These are phyloP conservation scores for Annulohypoxylon truncatum DNA, from an alignment of 2,329 filamentous ascomycete species.

Conservation along the genomic window DNA sequence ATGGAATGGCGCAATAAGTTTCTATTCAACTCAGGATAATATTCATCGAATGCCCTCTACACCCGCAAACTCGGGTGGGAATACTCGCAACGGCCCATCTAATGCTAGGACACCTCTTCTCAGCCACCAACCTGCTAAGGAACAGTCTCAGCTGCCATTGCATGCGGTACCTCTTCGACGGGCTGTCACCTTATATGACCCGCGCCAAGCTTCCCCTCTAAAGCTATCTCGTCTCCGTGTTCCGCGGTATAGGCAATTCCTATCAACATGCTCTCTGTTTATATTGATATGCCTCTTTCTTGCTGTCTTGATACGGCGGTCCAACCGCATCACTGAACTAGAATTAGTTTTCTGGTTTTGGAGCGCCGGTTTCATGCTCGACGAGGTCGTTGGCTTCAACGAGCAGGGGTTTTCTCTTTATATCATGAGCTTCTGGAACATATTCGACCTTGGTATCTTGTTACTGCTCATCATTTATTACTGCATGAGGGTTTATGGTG, in stretches of 20 bases:
- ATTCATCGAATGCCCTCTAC: constrained; percentile 72
- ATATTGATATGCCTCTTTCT: constrained; percentile 87
- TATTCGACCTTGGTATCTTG: constrained; percentile 91
- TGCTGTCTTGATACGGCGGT: constrained; percentile 80
- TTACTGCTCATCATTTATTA: constrained; percentile 90
- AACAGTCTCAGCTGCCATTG: constrained; percentile 48
- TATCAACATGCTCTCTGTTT: constrained; percentile 88
- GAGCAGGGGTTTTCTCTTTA: constrained; percentile 97
- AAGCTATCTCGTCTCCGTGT: constrained; percentile 92
- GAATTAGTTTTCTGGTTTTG: constrained; percentile 97
- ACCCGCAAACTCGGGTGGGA: constrained; percentile 39
- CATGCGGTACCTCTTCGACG: constrained; percentile 66
- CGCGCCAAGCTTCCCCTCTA: constrained; percentile 87
- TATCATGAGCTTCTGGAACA: constrained; percentile 98
- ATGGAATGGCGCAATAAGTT: constrained; percentile 95
- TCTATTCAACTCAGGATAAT: constrained; percentile 88
- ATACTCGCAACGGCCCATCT: constrained; percentile 50
- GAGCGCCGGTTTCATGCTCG: constrained; percentile 96
- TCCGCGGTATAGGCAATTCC: constrained; percentile 88
- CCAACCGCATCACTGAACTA: constrained; percentile 81
- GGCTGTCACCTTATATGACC: constrained; percentile 89
- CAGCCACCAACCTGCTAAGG: constrained; percentile 51
- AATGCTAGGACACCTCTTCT: constrained; percentile 66
- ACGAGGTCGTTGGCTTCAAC: constrained; percentile 95
- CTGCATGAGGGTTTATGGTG: constrained; percentile 86